Conservation (phyloP, 169 alveolate species). For the Plasmodium gonderi region DNA sequence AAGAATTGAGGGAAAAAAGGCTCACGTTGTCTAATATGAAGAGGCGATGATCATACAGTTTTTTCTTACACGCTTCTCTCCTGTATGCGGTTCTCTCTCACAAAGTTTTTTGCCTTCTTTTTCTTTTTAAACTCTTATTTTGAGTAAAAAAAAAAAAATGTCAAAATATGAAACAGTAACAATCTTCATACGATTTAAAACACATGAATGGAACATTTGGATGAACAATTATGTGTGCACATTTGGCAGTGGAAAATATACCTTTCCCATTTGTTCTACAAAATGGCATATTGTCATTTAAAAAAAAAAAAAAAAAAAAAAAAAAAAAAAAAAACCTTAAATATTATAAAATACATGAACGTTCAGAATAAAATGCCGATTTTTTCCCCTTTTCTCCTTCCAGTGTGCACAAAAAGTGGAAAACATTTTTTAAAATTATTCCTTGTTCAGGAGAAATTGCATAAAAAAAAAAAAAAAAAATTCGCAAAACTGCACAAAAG, state of each 20-base stretch:
- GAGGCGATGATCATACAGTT: neutral
- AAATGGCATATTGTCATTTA: neutral
- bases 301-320: neutral
- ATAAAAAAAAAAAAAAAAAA: constrained; percentile 2
- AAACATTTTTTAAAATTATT: constrained; percentile 11
- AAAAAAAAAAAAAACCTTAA: neutral
- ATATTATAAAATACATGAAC: neutral
- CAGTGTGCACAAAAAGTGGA: neutral
- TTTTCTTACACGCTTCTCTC: too few species aligned
- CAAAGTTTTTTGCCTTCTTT: too few species aligned
- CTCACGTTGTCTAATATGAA: neutral
- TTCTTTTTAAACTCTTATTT: too few species aligned
- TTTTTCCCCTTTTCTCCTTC: neutral
- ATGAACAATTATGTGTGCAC: neutral
- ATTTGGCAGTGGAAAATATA: neutral
- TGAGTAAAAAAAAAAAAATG: too few species aligned
- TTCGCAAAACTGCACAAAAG: too few species aligned
- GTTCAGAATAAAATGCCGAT: constrained; percentile 13
- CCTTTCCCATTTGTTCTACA: neutral
- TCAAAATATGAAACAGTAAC: neutral
- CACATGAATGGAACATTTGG: neutral
- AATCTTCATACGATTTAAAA: neutral
- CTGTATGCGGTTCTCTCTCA: too few species aligned
- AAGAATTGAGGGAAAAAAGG: neutral
- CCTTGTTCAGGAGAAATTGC: constrained; percentile 8